Evolutionary conservation across 2,329 filamentous ascomycete species (phyloP).

Genomic region (Lanzia echinophila): DNA sequence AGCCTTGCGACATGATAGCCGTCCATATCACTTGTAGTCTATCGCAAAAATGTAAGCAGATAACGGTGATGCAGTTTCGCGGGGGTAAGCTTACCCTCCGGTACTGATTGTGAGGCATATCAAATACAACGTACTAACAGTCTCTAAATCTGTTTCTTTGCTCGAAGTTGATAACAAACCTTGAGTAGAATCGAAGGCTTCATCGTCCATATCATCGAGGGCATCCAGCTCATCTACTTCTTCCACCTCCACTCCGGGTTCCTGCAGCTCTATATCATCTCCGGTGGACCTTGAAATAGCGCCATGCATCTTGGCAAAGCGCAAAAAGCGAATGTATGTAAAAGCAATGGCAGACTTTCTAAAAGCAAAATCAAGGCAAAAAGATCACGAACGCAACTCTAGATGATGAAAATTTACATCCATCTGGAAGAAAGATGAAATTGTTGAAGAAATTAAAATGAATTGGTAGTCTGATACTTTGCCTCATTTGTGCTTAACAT

Average conservation of each 20-base stretch:
- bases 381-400: too few relatives aligned
- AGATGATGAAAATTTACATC: too few relatives aligned
- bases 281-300: neutral
- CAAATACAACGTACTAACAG: neutral
- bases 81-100: slow-evolving; percentile 3
- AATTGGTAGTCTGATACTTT: too few relatives aligned
- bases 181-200: neutral
- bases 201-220: neutral
- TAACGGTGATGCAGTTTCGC: neutral
- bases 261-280: neutral
- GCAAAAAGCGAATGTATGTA: neutral
- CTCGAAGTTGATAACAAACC: slow-evolving; percentile 1
- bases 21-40: slow-evolving; percentile 13
- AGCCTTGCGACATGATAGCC: slow-evolving; percentile 11
- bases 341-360: neutral
- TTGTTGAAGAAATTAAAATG: too few relatives aligned
- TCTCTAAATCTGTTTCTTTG: neutral
- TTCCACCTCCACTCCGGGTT: neutral
- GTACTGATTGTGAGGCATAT: slow-evolving; percentile 8
- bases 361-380: too few relatives aligned
- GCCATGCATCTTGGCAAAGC: neutral
- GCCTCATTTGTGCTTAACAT: too few relatives aligned
- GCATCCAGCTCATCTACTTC: neutral
- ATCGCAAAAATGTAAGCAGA: neutral
- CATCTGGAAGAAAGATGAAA: neutral